Base-by-base conservation (phyloP, 2,329 filamentous ascomycete species). In the Zasmidium angulare region DNA sequence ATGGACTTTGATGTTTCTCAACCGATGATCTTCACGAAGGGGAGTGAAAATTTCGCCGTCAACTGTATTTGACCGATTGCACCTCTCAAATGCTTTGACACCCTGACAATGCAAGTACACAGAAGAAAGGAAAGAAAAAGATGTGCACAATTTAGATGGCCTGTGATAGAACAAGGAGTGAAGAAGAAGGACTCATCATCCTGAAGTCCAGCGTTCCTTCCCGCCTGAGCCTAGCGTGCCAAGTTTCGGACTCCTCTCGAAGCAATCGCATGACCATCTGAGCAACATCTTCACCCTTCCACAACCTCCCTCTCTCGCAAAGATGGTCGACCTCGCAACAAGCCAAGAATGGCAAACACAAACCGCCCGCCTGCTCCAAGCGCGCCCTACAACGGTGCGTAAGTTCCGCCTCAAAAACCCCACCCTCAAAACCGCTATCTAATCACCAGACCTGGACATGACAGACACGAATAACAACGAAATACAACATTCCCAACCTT, bases 281-380 rank as follows among this genome's bases (percentile, higher is more conserved):
- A n/a, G n/a, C n/a, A n/a, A n/a, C n/a, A n/a, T n/a, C n/a, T n/a
- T 36, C 46, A 11, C 31, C 7, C 17, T 17, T 21, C 55, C n/a
- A n/a, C n/a, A n/a, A n/a, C n/a, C n/a, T n/a, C n/a, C n/a, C n/a
- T n/a, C n/a, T n/a, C n/a, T n/a, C n/a, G n/a, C n/a, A n/a, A 66
- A 62, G 10, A 96, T 96, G 93, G 88, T 89, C 2, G 87, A 89
- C 74, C 86, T 96, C 74, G 80, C 84, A 53, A 92, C 90, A 59
- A 90, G 90, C 76, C 88, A 96, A 77, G 89, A 93, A 79, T 99
- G 92, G 89, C 89, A 97, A 67, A 87, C 89, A 69, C 89, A 97
- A 76, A 96, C 93, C 14, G 81, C 87, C 19, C 86, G 93, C 61
- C 87, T 99, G 59, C 82, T 99, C 56, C 86, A 95, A 77, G 93